Conservation (phyloP, 495 filamentous ascomycete species). For the Aspergillus taichungensis region DNA sequence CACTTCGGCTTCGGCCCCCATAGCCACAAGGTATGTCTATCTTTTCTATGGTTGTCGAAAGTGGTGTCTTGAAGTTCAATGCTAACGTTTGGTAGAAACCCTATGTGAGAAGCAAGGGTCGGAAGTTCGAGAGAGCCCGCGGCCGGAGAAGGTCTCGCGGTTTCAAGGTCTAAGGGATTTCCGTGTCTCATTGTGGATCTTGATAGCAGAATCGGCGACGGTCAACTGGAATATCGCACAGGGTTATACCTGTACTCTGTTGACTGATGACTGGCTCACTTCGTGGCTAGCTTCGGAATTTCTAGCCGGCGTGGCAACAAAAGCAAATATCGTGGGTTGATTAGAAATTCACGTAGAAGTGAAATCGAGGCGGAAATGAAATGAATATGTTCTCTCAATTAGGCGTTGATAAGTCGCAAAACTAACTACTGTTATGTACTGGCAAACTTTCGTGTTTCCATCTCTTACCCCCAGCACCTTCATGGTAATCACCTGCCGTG, state of each 20-base stretch:
- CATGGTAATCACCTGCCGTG: slow-evolving; percentile 61
- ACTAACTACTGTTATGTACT: slow-evolving; percentile 1
- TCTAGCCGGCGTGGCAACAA: slow-evolving; percentile 5
- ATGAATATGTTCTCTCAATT: slow-evolving; percentile 6
- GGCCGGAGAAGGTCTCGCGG: slow-evolving; percentile 90
- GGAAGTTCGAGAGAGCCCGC: slow-evolving; percentile 98
- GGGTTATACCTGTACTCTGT: not conserved
- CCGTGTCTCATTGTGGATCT: slow-evolving; percentile 3
- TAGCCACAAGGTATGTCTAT: slow-evolving; percentile 74
- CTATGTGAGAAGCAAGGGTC: slow-evolving; percentile 93
- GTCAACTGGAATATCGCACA: not conserved
- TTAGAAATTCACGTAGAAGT: slow-evolving; percentile 5
- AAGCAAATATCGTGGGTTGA: slow-evolving; percentile 3
- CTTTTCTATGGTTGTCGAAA: not conserved
- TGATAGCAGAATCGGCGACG: not conserved
- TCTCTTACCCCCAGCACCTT: slow-evolving; percentile 49
- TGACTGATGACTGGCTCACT: too few relatives aligned
- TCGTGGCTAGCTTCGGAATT: not conserved
- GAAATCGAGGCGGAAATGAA: slow-evolving; percentile 9
- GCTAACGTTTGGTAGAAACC: slow-evolving; percentile 60
- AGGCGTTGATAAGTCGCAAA: too few relatives aligned
- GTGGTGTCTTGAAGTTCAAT: not conserved
- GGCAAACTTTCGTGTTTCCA: slow-evolving; percentile 61
- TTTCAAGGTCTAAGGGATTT: slow-evolving; percentile 85
- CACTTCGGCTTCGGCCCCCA: slow-evolving; percentile 98